These are phyloP conservation scores for Oxalis stricta DNA, from an alignment of 441 rosid species.

Conservation along the genomic window DNA sequence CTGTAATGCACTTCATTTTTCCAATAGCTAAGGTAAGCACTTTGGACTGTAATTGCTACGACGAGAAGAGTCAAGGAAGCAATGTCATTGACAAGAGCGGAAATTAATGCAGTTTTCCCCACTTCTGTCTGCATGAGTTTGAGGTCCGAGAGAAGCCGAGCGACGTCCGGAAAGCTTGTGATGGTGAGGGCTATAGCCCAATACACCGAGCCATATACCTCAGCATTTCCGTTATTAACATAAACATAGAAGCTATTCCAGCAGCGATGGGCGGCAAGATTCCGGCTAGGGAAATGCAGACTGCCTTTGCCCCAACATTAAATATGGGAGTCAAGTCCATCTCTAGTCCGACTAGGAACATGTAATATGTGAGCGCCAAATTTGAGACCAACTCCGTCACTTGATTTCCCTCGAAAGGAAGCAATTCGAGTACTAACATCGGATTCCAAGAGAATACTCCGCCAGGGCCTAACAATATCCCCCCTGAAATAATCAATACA, in stretches of 20 bases:
- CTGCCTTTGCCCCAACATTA: constrained; percentile 46
- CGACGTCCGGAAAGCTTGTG: constrained; percentile 89
- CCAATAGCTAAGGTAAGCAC: too few relatives aligned
- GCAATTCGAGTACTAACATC: too few relatives aligned
- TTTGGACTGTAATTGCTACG: constrained; percentile 65
- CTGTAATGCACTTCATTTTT: too few relatives aligned
- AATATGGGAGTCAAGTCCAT: constrained; percentile 73
- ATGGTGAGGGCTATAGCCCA: constrained; percentile 83
- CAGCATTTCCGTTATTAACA: constrained; percentile 10
- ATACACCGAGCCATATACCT: constrained; percentile 46
- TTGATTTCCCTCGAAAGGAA: too few relatives aligned
- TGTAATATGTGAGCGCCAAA: constrained; percentile 74
- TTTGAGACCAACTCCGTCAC: constrained; percentile 99
- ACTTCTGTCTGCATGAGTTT: constrained; percentile 78
- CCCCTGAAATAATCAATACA: too few relatives aligned
- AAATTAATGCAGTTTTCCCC: constrained; percentile 79
- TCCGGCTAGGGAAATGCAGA: constrained; percentile 55
- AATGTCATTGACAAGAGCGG: constrained; percentile 83
- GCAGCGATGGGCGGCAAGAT: constrained; percentile 71
- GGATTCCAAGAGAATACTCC: too few relatives aligned
- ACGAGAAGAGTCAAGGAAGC: constrained; percentile 82
- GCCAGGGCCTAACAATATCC: too few relatives aligned
- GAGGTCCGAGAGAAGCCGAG: constrained; percentile 82
- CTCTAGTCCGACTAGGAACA: constrained; percentile 87
- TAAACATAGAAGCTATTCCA: constrained; percentile 43